Evolutionary conservation across 2,329 filamentous ascomycete species (phyloP).

Genomic region (Tolypocladium pustulatum): DNA sequence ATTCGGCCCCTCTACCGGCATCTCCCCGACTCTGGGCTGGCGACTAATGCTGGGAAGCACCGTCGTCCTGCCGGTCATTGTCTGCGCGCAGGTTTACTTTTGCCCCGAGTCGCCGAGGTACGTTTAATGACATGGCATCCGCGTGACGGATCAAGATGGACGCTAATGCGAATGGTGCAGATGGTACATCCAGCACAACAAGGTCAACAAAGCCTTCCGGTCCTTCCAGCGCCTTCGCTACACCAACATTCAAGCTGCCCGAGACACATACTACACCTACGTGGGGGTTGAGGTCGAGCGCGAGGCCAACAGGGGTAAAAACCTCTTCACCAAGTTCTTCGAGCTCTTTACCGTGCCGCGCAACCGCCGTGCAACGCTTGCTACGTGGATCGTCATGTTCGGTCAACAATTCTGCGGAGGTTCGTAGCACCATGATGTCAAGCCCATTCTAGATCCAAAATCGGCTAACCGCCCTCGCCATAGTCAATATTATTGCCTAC

Average conservation of each 20-base stretch:
- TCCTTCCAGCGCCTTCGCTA: slow-evolving; percentile 46
- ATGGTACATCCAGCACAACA: slow-evolving; percentile 37
- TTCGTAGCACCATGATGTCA: neutral
- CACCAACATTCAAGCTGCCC: slow-evolving; percentile 43
- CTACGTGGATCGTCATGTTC: neutral
- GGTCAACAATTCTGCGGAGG: slow-evolving; percentile 5
- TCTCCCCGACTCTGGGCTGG: slow-evolving; percentile 33
- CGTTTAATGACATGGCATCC: too few species aligned
- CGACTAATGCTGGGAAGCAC: slow-evolving; percentile 52
- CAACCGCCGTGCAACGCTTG: slow-evolving; percentile 18
- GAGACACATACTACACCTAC: slow-evolving; percentile 43
- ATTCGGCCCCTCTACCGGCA: slow-evolving; percentile 15
- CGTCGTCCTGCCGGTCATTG: slow-evolving; percentile 40
- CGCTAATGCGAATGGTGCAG: slow-evolving; percentile 8
- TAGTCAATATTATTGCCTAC: slow-evolving; percentile 45
- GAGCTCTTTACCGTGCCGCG: slow-evolving; percentile 26
- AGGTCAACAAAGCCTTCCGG: slow-evolving; percentile 38
- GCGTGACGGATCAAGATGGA: too few species aligned
- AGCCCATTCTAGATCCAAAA: neutral
- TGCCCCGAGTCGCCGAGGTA: slow-evolving; percentile 49
- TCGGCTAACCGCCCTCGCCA: neutral
- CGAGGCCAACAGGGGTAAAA: slow-evolving; percentile 25
- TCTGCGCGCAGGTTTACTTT: slow-evolving; percentile 46
- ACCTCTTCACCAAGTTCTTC: slow-evolving; percentile 28
- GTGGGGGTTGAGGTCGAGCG: slow-evolving; percentile 14